Evolutionary conservation across 2,329 filamentous ascomycete genomes (phyloP), one percentile per base, ranked within the genome.

Genomic region (Bipolaris bicolor): DNA sequence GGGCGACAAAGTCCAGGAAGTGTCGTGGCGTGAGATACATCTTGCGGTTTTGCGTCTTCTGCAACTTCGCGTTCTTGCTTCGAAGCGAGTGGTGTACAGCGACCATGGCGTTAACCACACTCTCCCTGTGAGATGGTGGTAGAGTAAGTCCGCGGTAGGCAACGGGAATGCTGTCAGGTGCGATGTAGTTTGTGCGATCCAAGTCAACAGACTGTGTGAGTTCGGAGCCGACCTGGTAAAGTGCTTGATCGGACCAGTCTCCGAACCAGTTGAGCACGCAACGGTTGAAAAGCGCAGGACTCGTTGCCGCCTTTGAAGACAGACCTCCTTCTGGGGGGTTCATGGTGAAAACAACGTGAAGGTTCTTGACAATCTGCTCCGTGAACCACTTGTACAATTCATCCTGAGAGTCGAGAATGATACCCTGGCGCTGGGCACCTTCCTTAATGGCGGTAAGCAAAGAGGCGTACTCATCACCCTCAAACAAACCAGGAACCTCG

Each of bases 321-420:
- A 99, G 81, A 0, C 95, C 94, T 67, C 95, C 95, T 73, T 97
- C 92, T 0, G 95, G 96, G 13, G 95, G 95, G 77, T 99, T 99
- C 95, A 99, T 99, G 3, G 95, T 99, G 77, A 99, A 99, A 20
- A 99, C 95, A 46, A 99, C 95, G 71, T 99, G 95, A 39, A 99
- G 81, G 73, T 99, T 99, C 82, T 97, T 97, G 75, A 99, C 91
- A 70, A 99, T 98, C 77, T 99, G 95, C 70, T 96, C 91, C 0
- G 96, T 99, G 80, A 99, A 99, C 95, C 95, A 99, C 80, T 98
- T 98, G 84, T 99, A 99, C n/a, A 99, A 83, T 77, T 99, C 95
- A 80, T 99, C 96, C 67, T 97, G 93, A 1, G 95, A 98, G 79
- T 99, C 95, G 1, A 99, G 86, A 57, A 98, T 87, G 57, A 98